phyloP scores from a whole-genome alignment of 352 stramenopile species.

The Globisporangium okanoganense region DNA sequence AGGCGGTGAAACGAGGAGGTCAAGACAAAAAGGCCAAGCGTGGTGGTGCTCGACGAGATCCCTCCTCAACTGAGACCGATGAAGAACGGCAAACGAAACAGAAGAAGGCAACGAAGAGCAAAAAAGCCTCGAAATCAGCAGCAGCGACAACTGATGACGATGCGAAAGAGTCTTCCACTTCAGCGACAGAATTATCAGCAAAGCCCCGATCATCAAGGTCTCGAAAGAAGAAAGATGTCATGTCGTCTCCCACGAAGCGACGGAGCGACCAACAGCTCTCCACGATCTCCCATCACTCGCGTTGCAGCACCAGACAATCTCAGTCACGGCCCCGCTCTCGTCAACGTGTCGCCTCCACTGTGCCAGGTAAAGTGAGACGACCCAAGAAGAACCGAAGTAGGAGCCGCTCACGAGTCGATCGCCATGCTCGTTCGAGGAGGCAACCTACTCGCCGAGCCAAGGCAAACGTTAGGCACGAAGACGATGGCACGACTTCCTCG shows the following conservation, averaged over 20 bases:
- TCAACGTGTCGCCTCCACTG: not conserved
- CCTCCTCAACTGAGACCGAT: slow-evolving; percentile 13
- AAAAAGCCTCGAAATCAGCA: slow-evolving; percentile 1
- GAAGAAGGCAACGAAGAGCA: not conserved
- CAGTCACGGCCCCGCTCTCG: slow-evolving; percentile 2
- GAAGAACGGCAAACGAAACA: slow-evolving; percentile 6
- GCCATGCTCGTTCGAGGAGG: not conserved
- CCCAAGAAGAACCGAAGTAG: too few relatives aligned
- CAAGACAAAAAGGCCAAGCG: not conserved
- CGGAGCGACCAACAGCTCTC: slow-evolving; percentile 8
- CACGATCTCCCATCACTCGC: not conserved
- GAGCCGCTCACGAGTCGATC: not conserved
- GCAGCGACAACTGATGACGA: slow-evolving; percentile 7
- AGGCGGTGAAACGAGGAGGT: not conserved
- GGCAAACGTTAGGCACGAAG: not conserved
- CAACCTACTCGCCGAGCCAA: not conserved
- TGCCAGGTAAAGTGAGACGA: not conserved
- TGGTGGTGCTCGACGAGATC: not conserved
- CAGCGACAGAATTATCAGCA: not conserved
- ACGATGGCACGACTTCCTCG: slow-evolving; percentile 2
- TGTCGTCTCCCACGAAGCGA: not conserved
- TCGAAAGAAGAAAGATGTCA: not conserved
- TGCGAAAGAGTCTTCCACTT: slow-evolving; percentile 4
- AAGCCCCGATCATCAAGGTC: not conserved
- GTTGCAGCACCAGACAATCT: slow-evolving; percentile 1